Evolutionary conservation across 345 rosid species (phyloP), one percentile per base, ranked within the genome.

Genomic region (Clausena lansium): DNA sequence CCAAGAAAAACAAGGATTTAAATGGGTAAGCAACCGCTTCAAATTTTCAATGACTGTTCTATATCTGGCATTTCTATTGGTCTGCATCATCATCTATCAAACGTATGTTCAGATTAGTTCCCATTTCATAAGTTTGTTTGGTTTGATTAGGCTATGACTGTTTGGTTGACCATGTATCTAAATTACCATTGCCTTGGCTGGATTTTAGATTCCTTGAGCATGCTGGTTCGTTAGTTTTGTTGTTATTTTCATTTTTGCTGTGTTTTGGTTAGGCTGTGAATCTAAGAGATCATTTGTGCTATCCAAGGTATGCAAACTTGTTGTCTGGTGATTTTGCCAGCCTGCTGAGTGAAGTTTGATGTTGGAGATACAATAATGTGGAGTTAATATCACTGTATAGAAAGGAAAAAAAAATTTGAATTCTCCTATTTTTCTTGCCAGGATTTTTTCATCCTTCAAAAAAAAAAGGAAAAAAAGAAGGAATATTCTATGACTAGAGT

Each of bases 1-100:
- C 73, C 99, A 96, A 85, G 99, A 91, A 76, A 94, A 91, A 78
- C 89, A 92, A 80, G 99, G 99, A 77, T 92, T 87, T 74, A 74
- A 78, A 80, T 94, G 99, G 98, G 97, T 96, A 87, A 47, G 92
- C 58, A 78, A 28, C 25, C 65, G 13, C 13, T 45, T 45, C 17
- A 45, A 13, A 45, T 38, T 74, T 57, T n/a, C 19, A 20, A 17
- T 33, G 6, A 35, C 55, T 70, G 39, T 10, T 33, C 62, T 79
- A 60, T 55, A 2, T 38, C n/a, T 61, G 47, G 47, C 45, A 55
- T 69, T 2, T 41, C 10, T 14, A 25, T 70, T 60, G 11, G 52
- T 22, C 25, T 75, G 27, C 63, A 19, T 62, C 6, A 19, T 32
- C 10, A 1, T 41, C 28, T 22, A 13, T 41, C 70, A 11, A 9